A percentile compares a stretch with the other conserved stretches of the same genome.
These are phyloP conservation scores for Cordyceps javanica DNA, from an alignment of 2,329 filamentous ascomycete genomes.

Conservation along the genomic window DNA sequence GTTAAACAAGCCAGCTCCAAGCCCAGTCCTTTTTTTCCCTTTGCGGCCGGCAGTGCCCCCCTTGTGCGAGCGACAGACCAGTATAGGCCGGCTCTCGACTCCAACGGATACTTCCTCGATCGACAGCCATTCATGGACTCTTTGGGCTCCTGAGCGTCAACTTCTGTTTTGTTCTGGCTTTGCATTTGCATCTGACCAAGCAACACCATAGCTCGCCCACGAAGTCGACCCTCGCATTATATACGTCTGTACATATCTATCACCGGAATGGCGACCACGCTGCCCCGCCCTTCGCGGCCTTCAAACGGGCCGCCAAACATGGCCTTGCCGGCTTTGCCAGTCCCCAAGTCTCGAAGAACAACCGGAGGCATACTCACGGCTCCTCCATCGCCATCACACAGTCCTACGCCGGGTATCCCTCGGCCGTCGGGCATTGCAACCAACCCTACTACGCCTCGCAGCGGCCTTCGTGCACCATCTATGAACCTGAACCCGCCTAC, in stretches of 20 bases:
- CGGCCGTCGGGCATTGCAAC: slow-evolving; percentile 26
- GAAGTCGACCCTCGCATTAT: slow-evolving; percentile 6
- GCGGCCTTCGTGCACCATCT: slow-evolving; percentile 54
- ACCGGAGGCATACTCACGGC: slow-evolving; percentile 40
- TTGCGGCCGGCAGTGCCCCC: background rate
- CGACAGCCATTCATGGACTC: slow-evolving; percentile 6
- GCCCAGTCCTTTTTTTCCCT: background rate
- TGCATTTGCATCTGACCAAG: background rate
- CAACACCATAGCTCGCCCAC: background rate
- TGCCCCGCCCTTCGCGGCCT: slow-evolving; percentile 61
- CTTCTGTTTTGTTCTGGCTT: background rate
- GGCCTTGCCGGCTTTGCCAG: slow-evolving; percentile 67
- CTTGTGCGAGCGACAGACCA: background rate
- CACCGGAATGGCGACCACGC: slow-evolving; percentile 48
- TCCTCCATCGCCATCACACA: slow-evolving; percentile 17
- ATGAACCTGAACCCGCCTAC: slow-evolving; percentile 46
- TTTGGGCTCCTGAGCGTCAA: background rate
- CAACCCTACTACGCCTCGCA: slow-evolving; percentile 46
- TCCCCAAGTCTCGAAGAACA: slow-evolving; percentile 66
- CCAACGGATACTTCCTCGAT: background rate
- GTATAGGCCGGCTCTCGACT: background rate
- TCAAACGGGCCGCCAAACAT: slow-evolving; percentile 65
- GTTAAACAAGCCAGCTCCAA: background rate
- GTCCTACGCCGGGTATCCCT: background rate
- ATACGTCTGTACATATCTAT: slow-evolving; percentile 1